A percentile compares a stretch with the other conserved stretches of the same genome.
These are phyloP conservation scores for Trichoderma parareesei DNA, from an alignment of 495 filamentous ascomycete genomes.

Conservation along the genomic window DNA sequence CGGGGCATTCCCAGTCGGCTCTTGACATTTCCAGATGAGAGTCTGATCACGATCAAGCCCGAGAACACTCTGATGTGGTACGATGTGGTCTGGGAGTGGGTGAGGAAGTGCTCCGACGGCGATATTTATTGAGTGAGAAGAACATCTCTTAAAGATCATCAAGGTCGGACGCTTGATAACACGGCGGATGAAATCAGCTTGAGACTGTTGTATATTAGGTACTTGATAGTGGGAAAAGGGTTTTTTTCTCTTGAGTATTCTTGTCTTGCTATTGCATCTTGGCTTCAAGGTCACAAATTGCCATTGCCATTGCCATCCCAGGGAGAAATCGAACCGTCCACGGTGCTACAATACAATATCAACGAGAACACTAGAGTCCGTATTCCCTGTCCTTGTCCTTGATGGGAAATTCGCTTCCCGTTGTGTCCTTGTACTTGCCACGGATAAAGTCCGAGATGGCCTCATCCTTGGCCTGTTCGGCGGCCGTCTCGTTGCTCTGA, in stretches of 20 bases:
- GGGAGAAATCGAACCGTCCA: background rate
- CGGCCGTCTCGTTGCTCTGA: constrained; percentile 62
- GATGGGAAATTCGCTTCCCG: constrained; percentile 55
- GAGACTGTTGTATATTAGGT: too few relatives aligned
- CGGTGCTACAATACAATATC: background rate
- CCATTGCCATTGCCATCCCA: too few relatives aligned
- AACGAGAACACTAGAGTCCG: constrained; percentile 12
- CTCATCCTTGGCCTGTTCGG: constrained; percentile 70
- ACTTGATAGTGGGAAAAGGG: too few relatives aligned
- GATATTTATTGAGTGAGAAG: background rate
- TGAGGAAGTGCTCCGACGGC: constrained; percentile 20
- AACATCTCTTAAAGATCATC: too few relatives aligned
- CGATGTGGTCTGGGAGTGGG: constrained; percentile 58
- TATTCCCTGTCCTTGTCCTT: constrained; percentile 50
- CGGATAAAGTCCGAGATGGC: constrained; percentile 57
- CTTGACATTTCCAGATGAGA: constrained; percentile 47
- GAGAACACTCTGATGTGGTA: constrained; percentile 67
- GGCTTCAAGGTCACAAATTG: too few relatives aligned
- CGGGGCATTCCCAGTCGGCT: constrained; percentile 49
- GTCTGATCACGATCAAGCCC: constrained; percentile 56
- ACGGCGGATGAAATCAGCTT: too few relatives aligned
- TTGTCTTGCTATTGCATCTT: too few relatives aligned
- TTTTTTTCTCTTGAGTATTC: too few relatives aligned
- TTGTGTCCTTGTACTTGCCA: constrained; percentile 49
- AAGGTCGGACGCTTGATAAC: too few relatives aligned